A percentile compares a stretch with the other conserved stretches of the same genome.
phyloP scores from a whole-genome alignment of 2,329 filamentous ascomycete species.

The Penicillium sp. region DNA sequence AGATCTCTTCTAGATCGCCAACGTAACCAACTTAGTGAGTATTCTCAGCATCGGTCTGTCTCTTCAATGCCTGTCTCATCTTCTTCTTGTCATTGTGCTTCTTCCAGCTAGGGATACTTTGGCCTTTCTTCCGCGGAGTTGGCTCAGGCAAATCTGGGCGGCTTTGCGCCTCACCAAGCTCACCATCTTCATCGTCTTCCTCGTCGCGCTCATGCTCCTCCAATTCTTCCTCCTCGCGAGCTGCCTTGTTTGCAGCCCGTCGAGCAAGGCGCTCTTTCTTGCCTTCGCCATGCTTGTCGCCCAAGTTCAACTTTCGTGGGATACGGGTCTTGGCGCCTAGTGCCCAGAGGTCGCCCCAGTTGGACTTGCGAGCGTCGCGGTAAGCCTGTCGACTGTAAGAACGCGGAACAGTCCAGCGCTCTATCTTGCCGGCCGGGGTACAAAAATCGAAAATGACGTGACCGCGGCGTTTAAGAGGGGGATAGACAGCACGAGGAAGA shows the following conservation, averaged over 20 bases:
- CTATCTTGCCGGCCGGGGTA: constrained; percentile 78
- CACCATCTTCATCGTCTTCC: constrained; percentile 25
- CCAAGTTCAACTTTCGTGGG: constrained; percentile 60
- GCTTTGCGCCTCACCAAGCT: constrained; percentile 13
- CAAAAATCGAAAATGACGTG: constrained; percentile 91
- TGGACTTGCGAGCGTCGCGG: constrained; percentile 84
- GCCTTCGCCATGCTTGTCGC: constrained; percentile 45
- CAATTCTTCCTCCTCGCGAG: constrained; percentile 21
- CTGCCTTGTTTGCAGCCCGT: constrained; percentile 31
- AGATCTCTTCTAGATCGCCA: neutral
- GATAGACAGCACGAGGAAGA: constrained; percentile 74
- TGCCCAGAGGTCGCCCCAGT: constrained; percentile 95
- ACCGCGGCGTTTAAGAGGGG: constrained; percentile 81
- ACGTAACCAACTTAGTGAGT: neutral
- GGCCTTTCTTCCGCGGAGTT: constrained; percentile 33
- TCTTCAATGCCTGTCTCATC: constrained; percentile 42
- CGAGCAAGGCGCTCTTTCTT: constrained; percentile 43
- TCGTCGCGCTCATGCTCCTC: constrained; percentile 26
- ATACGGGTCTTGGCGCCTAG: constrained; percentile 86
- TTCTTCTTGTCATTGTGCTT: constrained; percentile 47
- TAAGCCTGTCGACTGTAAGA: constrained; percentile 80
- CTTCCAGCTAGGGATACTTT: constrained; percentile 43
- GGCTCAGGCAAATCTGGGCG: constrained; percentile 14
- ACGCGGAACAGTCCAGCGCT: constrained; percentile 89
- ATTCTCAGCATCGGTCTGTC: constrained; percentile 23